A percentile compares a stretch with the other conserved stretches of the same genome.
phyloP scores from a whole-genome alignment of 163 green algal species.

The Botryococcus braunii region DNA sequence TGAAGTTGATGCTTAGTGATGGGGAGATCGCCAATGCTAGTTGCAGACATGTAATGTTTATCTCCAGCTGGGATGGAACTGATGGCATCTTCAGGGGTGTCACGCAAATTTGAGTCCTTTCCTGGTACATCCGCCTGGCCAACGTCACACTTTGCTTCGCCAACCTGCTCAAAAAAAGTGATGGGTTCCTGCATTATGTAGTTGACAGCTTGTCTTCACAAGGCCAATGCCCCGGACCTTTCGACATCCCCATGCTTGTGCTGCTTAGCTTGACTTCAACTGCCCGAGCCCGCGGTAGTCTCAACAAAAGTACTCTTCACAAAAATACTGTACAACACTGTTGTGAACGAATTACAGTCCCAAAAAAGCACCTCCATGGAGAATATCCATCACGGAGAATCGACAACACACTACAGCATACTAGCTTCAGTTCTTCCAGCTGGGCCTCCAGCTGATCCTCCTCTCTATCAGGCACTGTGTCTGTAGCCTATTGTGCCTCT shows the following conservation, averaged over 20 bases:
- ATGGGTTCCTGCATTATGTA: not conserved
- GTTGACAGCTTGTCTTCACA: not conserved
- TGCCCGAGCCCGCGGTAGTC: no score
- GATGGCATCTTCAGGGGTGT: conserved; percentile 15
- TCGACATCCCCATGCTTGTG: no score
- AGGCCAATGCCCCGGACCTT: no score
- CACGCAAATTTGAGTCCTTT: not conserved
- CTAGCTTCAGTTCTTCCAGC: no score
- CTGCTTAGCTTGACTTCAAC: no score
- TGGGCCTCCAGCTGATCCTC: not conserved
- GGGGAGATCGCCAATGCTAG: conserved; percentile 69
- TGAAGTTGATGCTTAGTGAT: conserved; percentile 44
- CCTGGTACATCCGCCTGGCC: not conserved
- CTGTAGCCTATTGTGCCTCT: no score
- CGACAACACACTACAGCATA: no score
- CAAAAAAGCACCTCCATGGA: no score
- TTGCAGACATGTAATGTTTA: conserved; percentile 66
- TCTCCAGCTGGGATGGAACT: conserved; percentile 31
- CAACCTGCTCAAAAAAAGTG: not conserved
- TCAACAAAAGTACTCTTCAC: no score
- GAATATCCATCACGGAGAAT: no score
- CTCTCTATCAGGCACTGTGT: not conserved
- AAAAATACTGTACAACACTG: no score
- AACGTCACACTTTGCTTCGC: not conserved
- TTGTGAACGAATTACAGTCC: no score